phyloP scores from a whole-genome alignment of 176 grass and related monocot species.

The Musa itinerans region DNA sequence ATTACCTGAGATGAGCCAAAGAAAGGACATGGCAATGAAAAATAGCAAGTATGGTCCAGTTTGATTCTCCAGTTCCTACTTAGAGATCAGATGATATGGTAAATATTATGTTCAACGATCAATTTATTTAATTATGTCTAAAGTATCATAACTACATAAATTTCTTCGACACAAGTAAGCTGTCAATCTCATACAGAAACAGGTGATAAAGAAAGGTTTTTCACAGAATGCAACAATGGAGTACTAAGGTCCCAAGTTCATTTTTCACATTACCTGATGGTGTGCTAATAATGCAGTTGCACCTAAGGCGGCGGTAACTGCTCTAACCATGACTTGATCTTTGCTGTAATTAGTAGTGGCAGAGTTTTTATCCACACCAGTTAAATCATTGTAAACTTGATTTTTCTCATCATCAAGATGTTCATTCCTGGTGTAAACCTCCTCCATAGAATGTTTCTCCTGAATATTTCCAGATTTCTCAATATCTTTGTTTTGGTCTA shows the following conservation, averaged over 20 bases:
- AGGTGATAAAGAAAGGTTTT: not conserved
- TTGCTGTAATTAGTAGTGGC: slow-evolving; percentile 1
- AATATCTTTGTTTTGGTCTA: slow-evolving; percentile 28
- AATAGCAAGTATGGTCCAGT: no score
- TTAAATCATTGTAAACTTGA: not conserved
- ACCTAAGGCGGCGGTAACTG: slow-evolving; percentile 79
- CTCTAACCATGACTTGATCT: slow-evolving; percentile 64
- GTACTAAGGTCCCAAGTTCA: slow-evolving; percentile 1
- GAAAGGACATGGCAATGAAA: no score
- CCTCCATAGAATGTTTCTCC: not conserved
- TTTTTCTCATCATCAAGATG: not conserved
- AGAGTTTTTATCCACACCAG: slow-evolving; percentile 20
- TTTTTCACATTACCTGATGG: slow-evolving; percentile 46
- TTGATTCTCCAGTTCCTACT: no score
- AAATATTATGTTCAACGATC: not conserved
- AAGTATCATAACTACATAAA: not conserved
- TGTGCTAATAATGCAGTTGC: slow-evolving; percentile 72
- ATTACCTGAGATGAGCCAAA: no score
- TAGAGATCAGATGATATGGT: not conserved
- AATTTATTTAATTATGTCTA: not conserved
- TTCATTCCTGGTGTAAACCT: not conserved
- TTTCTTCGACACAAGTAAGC: not conserved
- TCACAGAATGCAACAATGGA: not conserved
- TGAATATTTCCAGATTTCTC: slow-evolving; percentile 9
- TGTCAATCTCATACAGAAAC: not conserved